phyloP scores from a whole-genome alignment of 768 basidiomycete species.

The Galerina sulciceps region DNA sequence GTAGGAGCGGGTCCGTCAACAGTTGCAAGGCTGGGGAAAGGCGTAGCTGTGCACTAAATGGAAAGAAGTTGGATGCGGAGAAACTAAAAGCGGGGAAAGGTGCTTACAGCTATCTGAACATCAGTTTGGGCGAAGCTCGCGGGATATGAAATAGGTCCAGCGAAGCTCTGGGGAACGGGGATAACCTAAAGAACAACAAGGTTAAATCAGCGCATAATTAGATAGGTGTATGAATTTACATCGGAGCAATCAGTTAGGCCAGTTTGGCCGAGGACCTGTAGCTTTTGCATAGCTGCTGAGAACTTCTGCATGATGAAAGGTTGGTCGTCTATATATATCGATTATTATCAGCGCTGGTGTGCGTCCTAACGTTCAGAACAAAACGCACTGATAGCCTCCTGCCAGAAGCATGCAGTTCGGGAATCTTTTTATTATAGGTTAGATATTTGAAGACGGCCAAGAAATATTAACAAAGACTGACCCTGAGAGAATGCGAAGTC shows the following conservation, averaged over 20 bases:
- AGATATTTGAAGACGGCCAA: too few relatives aligned
- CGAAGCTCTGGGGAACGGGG: not conserved
- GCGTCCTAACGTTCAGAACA: not conserved
- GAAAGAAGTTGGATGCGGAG: not conserved
- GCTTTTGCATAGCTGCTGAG: not conserved
- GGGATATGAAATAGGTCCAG: not conserved
- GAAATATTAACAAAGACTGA: not conserved
- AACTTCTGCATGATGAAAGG: not conserved
- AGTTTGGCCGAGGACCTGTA: not conserved
- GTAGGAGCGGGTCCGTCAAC: not conserved
- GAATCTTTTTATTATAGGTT: not conserved
- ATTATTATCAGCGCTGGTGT: too few relatives aligned
- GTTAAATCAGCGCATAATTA: not conserved
- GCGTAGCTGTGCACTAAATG: not conserved
- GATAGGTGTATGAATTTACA: not conserved
- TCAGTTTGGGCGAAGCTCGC: not conserved
- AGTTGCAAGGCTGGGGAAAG: not conserved
- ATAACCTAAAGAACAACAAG: not conserved
- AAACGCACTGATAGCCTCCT: not conserved
- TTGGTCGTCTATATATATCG: not conserved
- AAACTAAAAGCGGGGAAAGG: not conserved
- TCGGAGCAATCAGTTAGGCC: not conserved
- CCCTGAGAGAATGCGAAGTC: slow-evolving; percentile 30
- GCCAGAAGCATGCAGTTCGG: not conserved
- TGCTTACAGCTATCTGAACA: not conserved